phyloP scores from a whole-genome alignment of 2,329 filamentous ascomycete genomes.

The Cladosporium cucumerinum region DNA sequence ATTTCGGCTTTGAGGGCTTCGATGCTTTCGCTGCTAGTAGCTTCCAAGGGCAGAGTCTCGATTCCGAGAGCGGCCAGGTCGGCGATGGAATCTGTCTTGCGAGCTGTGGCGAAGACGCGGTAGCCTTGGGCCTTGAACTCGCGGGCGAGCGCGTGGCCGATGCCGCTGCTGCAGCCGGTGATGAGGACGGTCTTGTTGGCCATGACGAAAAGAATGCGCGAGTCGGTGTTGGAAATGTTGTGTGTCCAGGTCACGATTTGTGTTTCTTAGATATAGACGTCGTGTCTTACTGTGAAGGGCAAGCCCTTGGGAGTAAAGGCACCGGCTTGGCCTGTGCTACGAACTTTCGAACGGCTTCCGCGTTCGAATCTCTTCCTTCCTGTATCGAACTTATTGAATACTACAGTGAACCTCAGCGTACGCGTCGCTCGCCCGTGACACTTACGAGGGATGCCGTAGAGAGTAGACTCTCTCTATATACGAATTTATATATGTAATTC shows the following conservation, averaged over 20 bases:
- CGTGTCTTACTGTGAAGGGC: too few species aligned
- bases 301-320: too few species aligned
- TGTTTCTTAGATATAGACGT: not conserved
- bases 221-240: not conserved
- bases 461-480: too few species aligned
- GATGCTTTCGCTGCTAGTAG: slow-evolving; percentile 51
- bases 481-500: too few species aligned
- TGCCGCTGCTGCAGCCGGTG: slow-evolving; percentile 47
- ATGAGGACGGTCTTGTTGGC: slow-evolving; percentile 32
- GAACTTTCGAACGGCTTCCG: too few species aligned
- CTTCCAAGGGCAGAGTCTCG: slow-evolving; percentile 54
- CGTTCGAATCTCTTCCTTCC: too few species aligned
- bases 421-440: too few species aligned
- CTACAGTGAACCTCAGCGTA: too few species aligned
- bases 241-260: too few species aligned
- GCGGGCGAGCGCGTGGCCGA: slow-evolving; percentile 56
- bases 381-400: too few species aligned
- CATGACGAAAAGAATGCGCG: not conserved
- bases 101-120: slow-evolving; percentile 58
- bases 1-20: slow-evolving; percentile 47
- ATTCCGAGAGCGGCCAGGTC: slow-evolving; percentile 51
- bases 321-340: too few species aligned
- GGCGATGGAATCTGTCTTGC: slow-evolving; percentile 48
- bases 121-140: slow-evolving; percentile 55
- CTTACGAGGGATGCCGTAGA: too few species aligned